Evolutionary conservation across 2,329 filamentous ascomycete genomes (phyloP).

Genomic region (Aspergillus sp.): DNA sequence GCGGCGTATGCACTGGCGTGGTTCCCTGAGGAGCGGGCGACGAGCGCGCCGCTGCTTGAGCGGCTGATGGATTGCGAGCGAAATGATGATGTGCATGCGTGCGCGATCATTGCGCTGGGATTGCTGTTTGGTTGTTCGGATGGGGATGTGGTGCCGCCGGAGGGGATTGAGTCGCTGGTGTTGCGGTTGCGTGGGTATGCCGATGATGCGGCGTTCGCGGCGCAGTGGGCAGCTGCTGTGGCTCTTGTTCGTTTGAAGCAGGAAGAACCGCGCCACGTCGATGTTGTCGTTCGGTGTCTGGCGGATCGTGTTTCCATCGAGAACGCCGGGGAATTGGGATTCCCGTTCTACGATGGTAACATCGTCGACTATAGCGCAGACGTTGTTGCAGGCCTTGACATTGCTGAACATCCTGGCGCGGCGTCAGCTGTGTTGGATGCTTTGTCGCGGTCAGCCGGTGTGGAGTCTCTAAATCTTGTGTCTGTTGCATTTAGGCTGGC

Average conservation of each 20-base stretch:
- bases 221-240: slow-evolving; percentile 3
- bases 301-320: not conserved
- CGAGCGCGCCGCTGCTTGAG: not conserved
- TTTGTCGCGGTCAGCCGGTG: not conserved
- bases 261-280: not conserved
- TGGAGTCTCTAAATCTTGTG: not conserved
- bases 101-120: slow-evolving; percentile 2
- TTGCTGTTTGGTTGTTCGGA: slow-evolving; percentile 1
- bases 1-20: slow-evolving; percentile 8
- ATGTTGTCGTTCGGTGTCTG: not conserved
- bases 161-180: not conserved
- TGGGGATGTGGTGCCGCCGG: not conserved
- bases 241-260: not conserved
- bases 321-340: not conserved
- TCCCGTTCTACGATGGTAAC: slow-evolving; percentile 1
- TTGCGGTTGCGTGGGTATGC: not conserved
- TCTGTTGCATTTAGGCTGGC: slow-evolving; percentile 1
- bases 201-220: not conserved
- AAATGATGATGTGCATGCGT: not conserved
- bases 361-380: not conserved
- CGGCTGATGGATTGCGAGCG: not conserved
- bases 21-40: slow-evolving; percentile 3
- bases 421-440: not conserved
- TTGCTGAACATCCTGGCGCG: not conserved
- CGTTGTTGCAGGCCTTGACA: not conserved